Conservation (phyloP, 2,329 filamentous ascomycete species). For the Talaromyces sp. region DNA sequence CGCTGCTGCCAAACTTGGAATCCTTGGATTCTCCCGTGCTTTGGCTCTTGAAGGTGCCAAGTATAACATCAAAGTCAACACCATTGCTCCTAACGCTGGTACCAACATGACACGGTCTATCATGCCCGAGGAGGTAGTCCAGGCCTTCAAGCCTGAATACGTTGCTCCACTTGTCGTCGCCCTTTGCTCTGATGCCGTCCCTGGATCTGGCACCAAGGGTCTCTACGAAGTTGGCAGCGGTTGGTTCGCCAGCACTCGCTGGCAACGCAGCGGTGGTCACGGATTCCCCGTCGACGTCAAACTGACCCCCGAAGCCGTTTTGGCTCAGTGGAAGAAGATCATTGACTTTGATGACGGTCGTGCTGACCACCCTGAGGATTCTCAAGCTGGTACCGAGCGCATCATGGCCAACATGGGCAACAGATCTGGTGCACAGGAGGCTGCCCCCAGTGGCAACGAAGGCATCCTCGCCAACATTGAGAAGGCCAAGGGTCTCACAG, state of each 20-base stretch:
- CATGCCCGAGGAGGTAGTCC: slow-evolving; percentile 93
- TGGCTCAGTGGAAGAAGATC: slow-evolving; percentile 70
- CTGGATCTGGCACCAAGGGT: slow-evolving; percentile 74
- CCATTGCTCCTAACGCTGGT: slow-evolving; percentile 94
- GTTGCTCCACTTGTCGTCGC: slow-evolving; percentile 89
- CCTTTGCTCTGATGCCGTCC: slow-evolving; percentile 80
- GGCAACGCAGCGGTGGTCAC: slow-evolving; percentile 86
- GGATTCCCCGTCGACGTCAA: slow-evolving; percentile 84
- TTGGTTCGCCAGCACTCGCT: slow-evolving; percentile 87
- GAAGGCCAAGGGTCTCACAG: slow-evolving; percentile 65
- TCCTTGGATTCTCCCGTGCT: slow-evolving; percentile 90
- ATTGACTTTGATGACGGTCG: slow-evolving; percentile 81
- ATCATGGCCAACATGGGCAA: slow-evolving; percentile 84
- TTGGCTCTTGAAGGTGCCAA: slow-evolving; percentile 89
- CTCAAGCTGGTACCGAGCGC: slow-evolving; percentile 70
- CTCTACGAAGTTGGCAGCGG: slow-evolving; percentile 94
- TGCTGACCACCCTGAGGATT: slow-evolving; percentile 77
- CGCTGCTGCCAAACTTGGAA: slow-evolving; percentile 82
- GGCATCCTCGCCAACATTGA: slow-evolving; percentile 71
- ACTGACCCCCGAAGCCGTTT: slow-evolving; percentile 78
- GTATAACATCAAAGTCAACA: slow-evolving; percentile 98
- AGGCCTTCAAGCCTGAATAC: slow-evolving; percentile 98
- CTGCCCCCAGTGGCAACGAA: slow-evolving; percentile 44
- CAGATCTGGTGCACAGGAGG: slow-evolving; percentile 45
- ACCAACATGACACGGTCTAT: slow-evolving; percentile 92